Evolutionary conservation across 108 stramenopile genomes (phyloP).

Genomic region (Nitzschia inconspicua): DNA sequence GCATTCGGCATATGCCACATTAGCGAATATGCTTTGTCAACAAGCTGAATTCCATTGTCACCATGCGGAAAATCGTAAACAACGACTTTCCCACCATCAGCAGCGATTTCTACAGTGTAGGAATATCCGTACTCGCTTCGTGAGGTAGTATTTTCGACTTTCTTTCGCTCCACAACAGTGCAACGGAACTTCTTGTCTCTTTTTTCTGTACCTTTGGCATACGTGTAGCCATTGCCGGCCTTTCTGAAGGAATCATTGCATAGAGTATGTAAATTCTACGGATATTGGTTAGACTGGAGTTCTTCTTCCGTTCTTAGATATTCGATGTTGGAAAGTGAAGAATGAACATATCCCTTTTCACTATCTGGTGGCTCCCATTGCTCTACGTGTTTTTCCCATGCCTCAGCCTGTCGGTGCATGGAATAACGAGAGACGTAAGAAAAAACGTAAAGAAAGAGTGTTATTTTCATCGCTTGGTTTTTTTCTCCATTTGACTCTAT

Average conservation of each 20-base stretch:
- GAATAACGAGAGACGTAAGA: neutral
- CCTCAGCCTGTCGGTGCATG: conserved; percentile 17
- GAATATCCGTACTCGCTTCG: no score
- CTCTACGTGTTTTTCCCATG: conserved; percentile 42
- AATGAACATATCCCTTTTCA: conserved; percentile 49
- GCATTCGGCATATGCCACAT: conserved; percentile 48
- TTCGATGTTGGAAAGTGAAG: conserved; percentile 36
- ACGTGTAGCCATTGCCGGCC: neutral
- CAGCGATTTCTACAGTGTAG: conserved; percentile 21
- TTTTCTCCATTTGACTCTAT: no score
- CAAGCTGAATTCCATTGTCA: conserved; percentile 22
- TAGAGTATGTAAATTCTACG: conserved; percentile 30
- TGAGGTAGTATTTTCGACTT: neutral
- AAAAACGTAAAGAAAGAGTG: neutral
- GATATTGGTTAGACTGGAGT: conserved; percentile 38
- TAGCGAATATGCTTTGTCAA: conserved; percentile 31
- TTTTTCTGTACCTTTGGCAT: conserved; percentile 9
- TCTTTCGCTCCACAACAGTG: conserved; percentile 17
- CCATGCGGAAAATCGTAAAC: conserved; percentile 12
- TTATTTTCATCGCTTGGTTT: no score
- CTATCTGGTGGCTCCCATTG: conserved; percentile 25
- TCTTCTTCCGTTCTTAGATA: conserved; percentile 30
- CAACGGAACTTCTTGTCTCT: conserved; percentile 20
- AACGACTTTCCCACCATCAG: neutral
- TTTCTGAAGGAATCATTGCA: conserved; percentile 30